These are phyloP conservation scores for Linum usitatissimum DNA, from an alignment of 345 rosid species.

Conservation along the genomic window DNA sequence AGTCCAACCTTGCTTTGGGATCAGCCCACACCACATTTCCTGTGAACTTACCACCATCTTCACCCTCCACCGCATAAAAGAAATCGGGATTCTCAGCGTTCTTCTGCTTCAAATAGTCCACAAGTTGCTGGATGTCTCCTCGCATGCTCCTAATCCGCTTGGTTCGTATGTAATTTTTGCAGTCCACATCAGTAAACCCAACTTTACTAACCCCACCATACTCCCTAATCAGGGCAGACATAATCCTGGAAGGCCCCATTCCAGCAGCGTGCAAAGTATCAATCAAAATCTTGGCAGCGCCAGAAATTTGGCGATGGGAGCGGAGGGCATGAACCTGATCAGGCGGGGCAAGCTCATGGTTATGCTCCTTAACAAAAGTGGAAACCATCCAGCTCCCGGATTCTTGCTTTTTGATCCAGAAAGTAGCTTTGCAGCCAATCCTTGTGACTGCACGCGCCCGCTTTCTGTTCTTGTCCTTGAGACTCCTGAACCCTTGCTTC, in stretches of 20 bases:
- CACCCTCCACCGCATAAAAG: conserved; percentile 37
- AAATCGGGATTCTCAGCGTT: conserved; percentile 33
- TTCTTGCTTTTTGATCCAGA: conserved; percentile 28
- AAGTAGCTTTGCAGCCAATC: conserved; percentile 39
- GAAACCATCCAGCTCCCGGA: conserved; percentile 37
- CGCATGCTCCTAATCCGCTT: conserved; percentile 38
- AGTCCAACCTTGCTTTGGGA: conserved; percentile 32
- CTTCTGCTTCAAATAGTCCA: conserved; percentile 45
- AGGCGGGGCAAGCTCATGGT: conserved; percentile 40
- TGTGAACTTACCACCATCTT: conserved; percentile 25
- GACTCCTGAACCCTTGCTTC: neutral
- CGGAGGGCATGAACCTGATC: conserved; percentile 44
- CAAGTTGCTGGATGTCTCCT: conserved; percentile 32
- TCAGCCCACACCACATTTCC: conserved; percentile 50
- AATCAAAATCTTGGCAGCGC: conserved; percentile 39
- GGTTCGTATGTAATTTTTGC: conserved; percentile 42
- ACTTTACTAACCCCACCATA: conserved; percentile 41
- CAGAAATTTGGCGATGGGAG: conserved; percentile 39
- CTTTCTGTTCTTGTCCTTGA: conserved; percentile 2
- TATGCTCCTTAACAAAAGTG: conserved; percentile 28
- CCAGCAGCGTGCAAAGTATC: conserved; percentile 51
- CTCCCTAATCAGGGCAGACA: conserved; percentile 42
- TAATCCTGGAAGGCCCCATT: conserved; percentile 37
- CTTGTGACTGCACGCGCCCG: conserved; percentile 31
- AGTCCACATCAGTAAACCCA: conserved; percentile 42